Conservation (phyloP, 1,139 yeast genomes). For the Lodderomyces margitis region DNA sequence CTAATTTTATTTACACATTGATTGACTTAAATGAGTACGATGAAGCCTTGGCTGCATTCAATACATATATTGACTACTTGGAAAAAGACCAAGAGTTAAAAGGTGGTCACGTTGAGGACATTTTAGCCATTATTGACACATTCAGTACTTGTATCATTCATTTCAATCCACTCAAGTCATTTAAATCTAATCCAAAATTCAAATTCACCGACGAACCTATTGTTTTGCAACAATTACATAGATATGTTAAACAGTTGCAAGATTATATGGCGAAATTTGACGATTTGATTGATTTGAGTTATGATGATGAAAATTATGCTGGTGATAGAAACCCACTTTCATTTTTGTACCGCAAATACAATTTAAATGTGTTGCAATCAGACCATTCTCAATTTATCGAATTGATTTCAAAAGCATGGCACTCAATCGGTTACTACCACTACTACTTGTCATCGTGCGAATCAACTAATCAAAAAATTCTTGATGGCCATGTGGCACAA, state of each 20-base stretch:
- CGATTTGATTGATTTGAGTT: slow-evolving; percentile 26
- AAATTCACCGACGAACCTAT: slow-evolving; percentile 23
- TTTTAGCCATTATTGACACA: slow-evolving; percentile 36
- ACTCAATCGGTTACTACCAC: slow-evolving; percentile 34
- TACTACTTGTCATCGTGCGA: slow-evolving; percentile 30
- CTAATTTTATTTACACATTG: slow-evolving; percentile 33
- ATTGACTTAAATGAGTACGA: slow-evolving; percentile 39
- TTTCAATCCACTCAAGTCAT: slow-evolving; percentile 39
- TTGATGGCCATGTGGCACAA: slow-evolving; percentile 19
- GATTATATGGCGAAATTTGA: slow-evolving; percentile 26
- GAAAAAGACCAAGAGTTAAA: slow-evolving; percentile 36
- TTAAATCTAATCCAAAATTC: slow-evolving; percentile 24
- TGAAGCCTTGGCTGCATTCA: slow-evolving; percentile 46
- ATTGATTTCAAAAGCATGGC: slow-evolving; percentile 40
- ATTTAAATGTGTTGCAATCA: slow-evolving; percentile 30
- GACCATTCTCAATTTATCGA: slow-evolving; percentile 32
- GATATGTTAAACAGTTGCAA: slow-evolving; percentile 21
- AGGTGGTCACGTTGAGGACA: slow-evolving; percentile 32
- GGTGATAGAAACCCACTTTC: slow-evolving; percentile 25
- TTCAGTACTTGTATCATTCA: slow-evolving; percentile 33
- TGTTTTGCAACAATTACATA: slow-evolving; percentile 23
- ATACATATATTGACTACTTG: slow-evolving; percentile 35
- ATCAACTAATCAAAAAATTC: slow-evolving; percentile 23
- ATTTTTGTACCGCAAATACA: slow-evolving; percentile 39
- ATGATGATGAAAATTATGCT: slow-evolving; percentile 25